phyloP scores from a whole-genome alignment of 2,329 filamentous ascomycete genomes.

The Hymenoscyphus infarciens region DNA sequence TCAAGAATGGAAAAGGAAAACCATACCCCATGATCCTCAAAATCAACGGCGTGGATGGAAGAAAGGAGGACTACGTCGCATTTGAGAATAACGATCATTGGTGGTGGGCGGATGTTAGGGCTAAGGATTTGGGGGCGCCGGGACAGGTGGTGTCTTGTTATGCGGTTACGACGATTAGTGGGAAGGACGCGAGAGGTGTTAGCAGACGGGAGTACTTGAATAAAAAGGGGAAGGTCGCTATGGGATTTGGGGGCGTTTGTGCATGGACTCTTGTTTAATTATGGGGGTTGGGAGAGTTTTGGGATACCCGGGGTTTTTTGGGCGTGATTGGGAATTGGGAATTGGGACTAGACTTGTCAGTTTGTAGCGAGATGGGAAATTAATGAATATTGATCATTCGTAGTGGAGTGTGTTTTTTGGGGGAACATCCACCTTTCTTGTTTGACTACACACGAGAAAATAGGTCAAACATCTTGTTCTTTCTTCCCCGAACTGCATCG shows the following conservation, averaged over 20 bases:
- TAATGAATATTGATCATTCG: too few species aligned
- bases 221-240: slow-evolving; percentile 32
- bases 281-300: neutral
- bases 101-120: slow-evolving; percentile 76
- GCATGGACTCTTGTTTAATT: slow-evolving; percentile 33
- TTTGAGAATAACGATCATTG: slow-evolving; percentile 75
- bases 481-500: too few species aligned
- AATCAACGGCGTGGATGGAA: slow-evolving; percentile 63
- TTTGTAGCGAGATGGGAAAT: neutral
- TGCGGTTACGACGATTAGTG: slow-evolving; percentile 50
- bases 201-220: slow-evolving; percentile 28
- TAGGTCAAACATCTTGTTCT: too few species aligned
- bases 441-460: too few species aligned
- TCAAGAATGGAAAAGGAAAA: slow-evolving; percentile 61
- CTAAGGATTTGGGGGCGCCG: slow-evolving; percentile 60
- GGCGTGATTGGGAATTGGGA: neutral
- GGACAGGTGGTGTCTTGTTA: slow-evolving; percentile 66
- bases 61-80: slow-evolving; percentile 63
- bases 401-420: too few species aligned
- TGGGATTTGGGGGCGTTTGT: slow-evolving; percentile 32
- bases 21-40: slow-evolving; percentile 68
- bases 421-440: too few species aligned
- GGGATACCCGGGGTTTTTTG: slow-evolving; percentile 5
- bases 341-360: neutral
- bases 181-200: slow-evolving; percentile 34